Conservation (phyloP, 2,329 filamentous ascomycete genomes). For the Phoma herbarum region DNA sequence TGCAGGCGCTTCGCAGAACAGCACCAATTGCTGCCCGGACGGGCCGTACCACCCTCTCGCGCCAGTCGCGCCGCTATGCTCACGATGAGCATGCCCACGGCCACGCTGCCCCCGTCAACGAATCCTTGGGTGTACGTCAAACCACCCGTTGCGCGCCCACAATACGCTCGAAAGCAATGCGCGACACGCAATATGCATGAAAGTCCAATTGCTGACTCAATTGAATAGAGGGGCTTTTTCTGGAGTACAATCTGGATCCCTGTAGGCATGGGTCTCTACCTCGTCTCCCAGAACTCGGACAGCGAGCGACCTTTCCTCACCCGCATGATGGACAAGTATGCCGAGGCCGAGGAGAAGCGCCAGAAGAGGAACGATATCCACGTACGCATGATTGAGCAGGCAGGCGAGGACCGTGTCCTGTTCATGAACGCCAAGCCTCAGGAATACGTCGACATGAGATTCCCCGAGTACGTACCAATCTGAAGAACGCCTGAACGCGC, state of each 20-base stretch:
- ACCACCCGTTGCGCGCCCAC: conserved; percentile 24
- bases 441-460: conserved; percentile 64
- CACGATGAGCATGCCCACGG: conserved; percentile 49
- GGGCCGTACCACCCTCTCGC: conserved; percentile 45
- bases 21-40: conserved; percentile 54
- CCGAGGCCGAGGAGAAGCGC: conserved; percentile 62
- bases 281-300: conserved; percentile 52
- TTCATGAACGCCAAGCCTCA: conserved; percentile 61
- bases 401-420: conserved; percentile 68
- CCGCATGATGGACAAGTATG: conserved; percentile 64
- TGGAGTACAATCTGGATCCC: conserved; percentile 60
- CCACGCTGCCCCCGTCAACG: conserved; percentile 53
- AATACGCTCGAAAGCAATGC: not conserved
- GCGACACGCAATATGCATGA: not conserved
- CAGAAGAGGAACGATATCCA: conserved; percentile 67
- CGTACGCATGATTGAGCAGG: conserved; percentile 68
- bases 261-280: conserved; percentile 55
- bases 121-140: conserved; percentile 61
- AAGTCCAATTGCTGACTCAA: conserved; percentile 31
- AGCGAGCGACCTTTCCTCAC: conserved; percentile 56
- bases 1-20: conserved; percentile 58
- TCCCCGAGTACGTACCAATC: conserved; percentile 68
- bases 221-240: conserved; percentile 58
- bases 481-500: not conserved
- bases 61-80: conserved; percentile 54